Conservation (phyloP, 768 basidiomycete species). For the Mycena epipterygia region DNA sequence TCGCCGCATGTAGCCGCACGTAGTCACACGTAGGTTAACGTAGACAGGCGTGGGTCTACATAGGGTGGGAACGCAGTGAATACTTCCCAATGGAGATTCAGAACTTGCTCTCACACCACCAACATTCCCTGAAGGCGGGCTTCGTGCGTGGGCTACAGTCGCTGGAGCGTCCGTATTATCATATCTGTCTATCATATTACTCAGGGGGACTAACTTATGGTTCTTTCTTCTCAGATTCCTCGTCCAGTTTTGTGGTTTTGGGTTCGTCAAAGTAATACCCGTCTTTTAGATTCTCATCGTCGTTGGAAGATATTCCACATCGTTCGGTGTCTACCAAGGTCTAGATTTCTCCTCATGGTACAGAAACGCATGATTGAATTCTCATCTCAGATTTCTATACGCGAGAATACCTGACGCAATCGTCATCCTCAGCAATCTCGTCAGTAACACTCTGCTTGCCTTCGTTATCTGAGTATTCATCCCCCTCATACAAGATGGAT, state of each 20-base stretch:
- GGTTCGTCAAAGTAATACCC: background rate
- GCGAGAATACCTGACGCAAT: conserved; percentile 49
- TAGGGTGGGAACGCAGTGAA: too few relatives aligned
- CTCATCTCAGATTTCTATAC: conserved; percentile 56
- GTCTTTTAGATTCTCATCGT: background rate
- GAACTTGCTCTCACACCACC: background rate
- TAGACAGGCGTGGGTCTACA: too few relatives aligned
- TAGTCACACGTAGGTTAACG: too few relatives aligned
- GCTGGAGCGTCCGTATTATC: conserved; percentile 27
- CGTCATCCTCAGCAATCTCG: conserved; percentile 53
- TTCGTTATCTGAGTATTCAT: too few relatives aligned
- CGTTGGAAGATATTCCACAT: conserved; percentile 49
- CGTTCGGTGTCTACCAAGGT: conserved; percentile 53
- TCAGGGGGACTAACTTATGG: background rate
- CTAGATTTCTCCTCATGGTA: background rate
- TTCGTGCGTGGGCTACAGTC: conserved; percentile 31
- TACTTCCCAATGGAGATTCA: too few relatives aligned
- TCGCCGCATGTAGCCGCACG: too few relatives aligned
- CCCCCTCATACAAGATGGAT: conserved; percentile 52
- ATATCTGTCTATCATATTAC: background rate
- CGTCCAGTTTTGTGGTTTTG: conserved; percentile 13
- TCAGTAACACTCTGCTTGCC: conserved; percentile 28
- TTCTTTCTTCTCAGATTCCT: background rate
- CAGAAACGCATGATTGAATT: too few relatives aligned
- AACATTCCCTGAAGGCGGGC: conserved; percentile 29